phyloP scores from a whole-genome alignment of 768 basidiomycete species.

The Rhizopogon sp. region DNA sequence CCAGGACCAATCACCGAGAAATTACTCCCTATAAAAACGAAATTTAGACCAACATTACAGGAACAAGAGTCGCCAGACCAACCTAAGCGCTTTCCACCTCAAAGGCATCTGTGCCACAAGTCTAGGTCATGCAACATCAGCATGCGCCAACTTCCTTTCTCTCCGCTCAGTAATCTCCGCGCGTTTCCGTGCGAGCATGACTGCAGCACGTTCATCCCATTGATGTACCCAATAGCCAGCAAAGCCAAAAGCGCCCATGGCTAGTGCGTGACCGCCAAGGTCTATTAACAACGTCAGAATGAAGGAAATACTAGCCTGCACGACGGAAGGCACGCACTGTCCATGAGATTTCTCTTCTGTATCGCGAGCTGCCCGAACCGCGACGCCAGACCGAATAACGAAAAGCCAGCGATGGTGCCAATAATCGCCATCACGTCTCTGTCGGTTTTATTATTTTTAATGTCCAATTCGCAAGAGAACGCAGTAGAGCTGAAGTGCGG shows the following conservation, averaged over 20 bases:
- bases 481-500: neutral
- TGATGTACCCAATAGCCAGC: conserved; percentile 70
- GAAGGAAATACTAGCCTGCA: neutral
- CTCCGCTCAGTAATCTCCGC: conserved; percentile 52
- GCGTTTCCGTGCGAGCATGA: conserved; percentile 60
- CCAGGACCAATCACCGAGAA: too few species aligned
- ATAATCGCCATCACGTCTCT: conserved; percentile 51
- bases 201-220: conserved; percentile 60
- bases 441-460: neutral
- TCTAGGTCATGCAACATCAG: conserved; percentile 23
- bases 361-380: conserved; percentile 86
- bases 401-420: conserved; percentile 71
- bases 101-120: neutral
- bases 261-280: conserved; percentile 62
- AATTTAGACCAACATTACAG: neutral
- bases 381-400: conserved; percentile 75
- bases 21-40: too few species aligned
- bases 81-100: conserved; percentile 12
- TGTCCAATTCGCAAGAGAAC: neutral
- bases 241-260: conserved; percentile 67
- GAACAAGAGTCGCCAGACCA: neutral
- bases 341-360: conserved; percentile 71
- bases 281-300: conserved; percentile 37
- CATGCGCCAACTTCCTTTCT: conserved; percentile 29
- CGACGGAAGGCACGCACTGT: conserved; percentile 54